Conservation (phyloP, 495 filamentous ascomycete genomes). For the Friedmanniomyces simplex region DNA sequence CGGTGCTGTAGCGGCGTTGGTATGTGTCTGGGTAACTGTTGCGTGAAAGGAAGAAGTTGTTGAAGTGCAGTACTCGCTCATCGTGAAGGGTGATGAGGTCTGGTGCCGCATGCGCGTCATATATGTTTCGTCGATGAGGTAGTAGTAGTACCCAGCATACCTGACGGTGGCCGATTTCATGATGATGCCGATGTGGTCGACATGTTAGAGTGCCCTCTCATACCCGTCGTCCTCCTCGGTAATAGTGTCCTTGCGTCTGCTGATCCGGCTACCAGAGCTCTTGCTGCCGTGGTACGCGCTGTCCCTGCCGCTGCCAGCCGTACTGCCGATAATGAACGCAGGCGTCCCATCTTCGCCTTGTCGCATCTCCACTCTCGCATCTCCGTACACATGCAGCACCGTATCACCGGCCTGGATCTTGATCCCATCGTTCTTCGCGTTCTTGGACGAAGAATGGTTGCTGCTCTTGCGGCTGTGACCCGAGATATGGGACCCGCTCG, state of each 20-base stretch:
- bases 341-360: slow-evolving; percentile 6
- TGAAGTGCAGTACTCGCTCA: background rate
- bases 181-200: background rate
- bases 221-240: slow-evolving; percentile 6
- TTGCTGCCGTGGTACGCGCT: slow-evolving; percentile 16
- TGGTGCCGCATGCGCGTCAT: too few species aligned
- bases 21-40: background rate
- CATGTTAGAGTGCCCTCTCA: background rate
- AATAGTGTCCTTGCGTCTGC: slow-evolving; percentile 6
- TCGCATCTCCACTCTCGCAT: slow-evolving; percentile 4
- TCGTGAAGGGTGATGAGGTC: background rate
- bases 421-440: background rate
- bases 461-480: slow-evolving; percentile 13
- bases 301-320: background rate
- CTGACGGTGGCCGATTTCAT: too few species aligned
- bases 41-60: background rate
- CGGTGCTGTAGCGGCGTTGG: too few species aligned
- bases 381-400: slow-evolving; percentile 11
- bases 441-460: slow-evolving; percentile 2
- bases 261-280: slow-evolving; percentile 10
- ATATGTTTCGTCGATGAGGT: background rate
- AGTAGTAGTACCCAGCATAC: background rate
- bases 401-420: slow-evolving; percentile 5
- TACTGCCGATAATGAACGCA: slow-evolving; percentile 3
- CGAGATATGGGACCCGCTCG: slow-evolving; percentile 8